phyloP scores from a whole-genome alignment of 805 yeast species.

The Metschnikowia koreensis region DNA sequence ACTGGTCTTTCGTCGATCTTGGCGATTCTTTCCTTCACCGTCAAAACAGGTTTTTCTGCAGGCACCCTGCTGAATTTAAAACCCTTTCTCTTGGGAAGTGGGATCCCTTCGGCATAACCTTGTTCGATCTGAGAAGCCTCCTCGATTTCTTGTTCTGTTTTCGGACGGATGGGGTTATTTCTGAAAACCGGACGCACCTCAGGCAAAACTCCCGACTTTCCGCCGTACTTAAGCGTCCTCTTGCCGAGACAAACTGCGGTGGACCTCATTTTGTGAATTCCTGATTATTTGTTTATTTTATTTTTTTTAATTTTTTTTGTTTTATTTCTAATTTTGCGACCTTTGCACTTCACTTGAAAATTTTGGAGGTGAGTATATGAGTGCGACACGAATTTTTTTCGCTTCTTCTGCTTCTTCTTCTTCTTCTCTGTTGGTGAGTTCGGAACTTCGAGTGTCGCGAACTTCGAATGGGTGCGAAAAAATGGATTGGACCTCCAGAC shows the following conservation, averaged over 20 bases:
- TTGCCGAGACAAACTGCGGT: constrained; percentile 41
- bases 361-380: constrained; percentile 2
- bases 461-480: too few species aligned
- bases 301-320: not conserved
- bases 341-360: not conserved
- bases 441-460: not conserved
- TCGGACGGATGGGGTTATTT: constrained; percentile 54
- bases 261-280: constrained; percentile 10
- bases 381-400: constrained; percentile 3
- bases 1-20: constrained; percentile 48
- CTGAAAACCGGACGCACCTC: constrained; percentile 72
- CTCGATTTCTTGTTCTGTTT: constrained; percentile 41
- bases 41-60: constrained; percentile 48
- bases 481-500: too few species aligned
- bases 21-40: constrained; percentile 60
- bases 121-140: constrained; percentile 46
- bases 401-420: not conserved
- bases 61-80: constrained; percentile 50
- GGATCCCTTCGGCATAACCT: constrained; percentile 71
- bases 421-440: not conserved
- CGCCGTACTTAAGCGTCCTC: constrained; percentile 50
- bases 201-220: constrained; percentile 83
- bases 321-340: not conserved
- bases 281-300: not conserved
- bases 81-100: constrained; percentile 60